Conservation (phyloP, 2,329 filamentous ascomycete species). For the Alternaria sp. region DNA sequence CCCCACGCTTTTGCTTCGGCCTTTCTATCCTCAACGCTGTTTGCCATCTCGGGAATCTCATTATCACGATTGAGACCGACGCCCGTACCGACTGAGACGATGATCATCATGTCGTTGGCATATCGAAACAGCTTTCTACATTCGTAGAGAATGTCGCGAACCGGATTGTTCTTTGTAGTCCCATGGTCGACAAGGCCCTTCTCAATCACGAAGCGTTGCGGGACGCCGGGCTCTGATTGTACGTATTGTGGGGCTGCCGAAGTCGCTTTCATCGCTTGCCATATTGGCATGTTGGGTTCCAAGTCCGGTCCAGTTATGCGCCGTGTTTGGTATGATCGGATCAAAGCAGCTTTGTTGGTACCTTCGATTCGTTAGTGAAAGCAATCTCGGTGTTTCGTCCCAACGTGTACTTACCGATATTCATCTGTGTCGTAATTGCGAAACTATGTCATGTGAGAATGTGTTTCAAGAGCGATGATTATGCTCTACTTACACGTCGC, state of each 20-base stretch:
- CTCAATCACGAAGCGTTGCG: slow-evolving; percentile 36
- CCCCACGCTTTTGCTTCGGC: slow-evolving; percentile 29
- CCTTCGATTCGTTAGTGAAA: slow-evolving; percentile 10
- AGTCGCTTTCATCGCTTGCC: slow-evolving; percentile 40
- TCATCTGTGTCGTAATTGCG: slow-evolving; percentile 40
- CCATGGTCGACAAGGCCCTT: slow-evolving; percentile 45
- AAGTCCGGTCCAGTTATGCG: slow-evolving; percentile 43
- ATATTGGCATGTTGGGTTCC: slow-evolving; percentile 37
- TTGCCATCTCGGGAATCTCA: slow-evolving; percentile 40
- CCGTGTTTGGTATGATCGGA: slow-evolving; percentile 44
- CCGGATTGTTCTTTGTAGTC: slow-evolving; percentile 45
- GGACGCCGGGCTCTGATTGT: slow-evolving; percentile 20
- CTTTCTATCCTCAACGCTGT: slow-evolving; percentile 34
- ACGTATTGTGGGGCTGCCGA: slow-evolving; percentile 39
- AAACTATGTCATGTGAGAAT: slow-evolving; percentile 33
- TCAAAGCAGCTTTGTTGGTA: slow-evolving; percentile 40
- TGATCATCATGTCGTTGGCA: slow-evolving; percentile 44
- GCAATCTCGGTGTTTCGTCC: background rate
- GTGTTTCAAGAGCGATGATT: background rate
- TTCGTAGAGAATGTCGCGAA: slow-evolving; percentile 45
- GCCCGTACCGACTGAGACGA: slow-evolving; percentile 43
- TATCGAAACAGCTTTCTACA: slow-evolving; percentile 44
- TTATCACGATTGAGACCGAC: slow-evolving; percentile 28
- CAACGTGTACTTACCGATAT: slow-evolving; percentile 30
- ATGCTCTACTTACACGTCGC: slow-evolving; percentile 39